phyloP scores from a whole-genome alignment of 345 rosid species.

The Citrus cavaleriei region DNA sequence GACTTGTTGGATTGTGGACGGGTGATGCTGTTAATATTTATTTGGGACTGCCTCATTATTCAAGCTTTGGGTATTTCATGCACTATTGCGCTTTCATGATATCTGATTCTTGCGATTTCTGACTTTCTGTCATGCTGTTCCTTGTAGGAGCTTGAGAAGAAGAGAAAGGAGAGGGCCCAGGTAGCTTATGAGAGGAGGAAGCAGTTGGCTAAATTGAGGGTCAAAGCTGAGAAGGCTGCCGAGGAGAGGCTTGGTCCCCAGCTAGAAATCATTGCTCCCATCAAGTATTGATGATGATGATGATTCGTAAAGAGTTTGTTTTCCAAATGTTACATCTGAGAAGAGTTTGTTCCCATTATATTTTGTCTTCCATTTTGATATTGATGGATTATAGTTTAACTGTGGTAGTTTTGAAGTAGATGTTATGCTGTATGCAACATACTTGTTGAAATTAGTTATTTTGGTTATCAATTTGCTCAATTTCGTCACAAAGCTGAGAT shows the following conservation, averaged over 20 bases:
- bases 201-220: constrained; percentile 69
- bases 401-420: constrained; percentile 4
- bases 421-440: neutral
- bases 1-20: neutral
- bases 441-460: neutral
- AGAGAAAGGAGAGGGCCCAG: constrained; percentile 79
- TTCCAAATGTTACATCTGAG: neutral
- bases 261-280: constrained; percentile 55
- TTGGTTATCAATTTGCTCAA: neutral
- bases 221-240: constrained; percentile 69
- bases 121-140: neutral
- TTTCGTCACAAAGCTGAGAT: neutral
- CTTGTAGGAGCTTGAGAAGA: constrained; percentile 67
- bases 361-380: neutral
- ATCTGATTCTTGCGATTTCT: neutral
- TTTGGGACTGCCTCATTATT: neutral
- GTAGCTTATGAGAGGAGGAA: constrained; percentile 68
- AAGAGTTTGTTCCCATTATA: constrained; percentile 1
- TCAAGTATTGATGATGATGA: constrained; percentile 52
- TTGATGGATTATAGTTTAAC: neutral
- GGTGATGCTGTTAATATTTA: neutral
- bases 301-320: neutral
- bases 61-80: neutral
- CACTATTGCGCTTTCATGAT: neutral
- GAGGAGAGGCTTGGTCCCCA: constrained; percentile 82